phyloP scores from a whole-genome alignment of 2,329 filamentous ascomycete species.

The Periconia macrospinosa region DNA sequence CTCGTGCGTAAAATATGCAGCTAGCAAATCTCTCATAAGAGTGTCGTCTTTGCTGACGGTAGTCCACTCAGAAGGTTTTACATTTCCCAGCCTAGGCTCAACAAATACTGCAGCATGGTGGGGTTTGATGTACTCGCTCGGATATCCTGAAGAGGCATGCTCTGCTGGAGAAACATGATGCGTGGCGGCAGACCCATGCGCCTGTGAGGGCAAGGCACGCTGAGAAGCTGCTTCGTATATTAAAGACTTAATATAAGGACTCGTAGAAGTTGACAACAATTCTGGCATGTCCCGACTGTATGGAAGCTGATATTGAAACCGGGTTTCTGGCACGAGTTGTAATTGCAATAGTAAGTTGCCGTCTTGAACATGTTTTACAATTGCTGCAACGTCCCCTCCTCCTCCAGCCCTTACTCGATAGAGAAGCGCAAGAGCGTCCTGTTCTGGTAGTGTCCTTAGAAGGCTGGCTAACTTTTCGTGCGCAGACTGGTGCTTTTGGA shows the following conservation, averaged over 20 bases:
- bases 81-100: conserved; percentile 1
- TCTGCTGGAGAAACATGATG: conserved; percentile 1
- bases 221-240: too few species aligned
- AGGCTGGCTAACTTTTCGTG: too few species aligned
- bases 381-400: too few species aligned
- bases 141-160: not conserved
- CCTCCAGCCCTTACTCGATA: too few species aligned
- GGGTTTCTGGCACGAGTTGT: too few species aligned
- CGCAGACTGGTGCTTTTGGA: conserved; percentile 6
- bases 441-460: too few species aligned
- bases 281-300: not conserved
- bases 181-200: too few species aligned
- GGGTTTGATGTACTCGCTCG: not conserved
- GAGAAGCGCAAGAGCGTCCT: too few species aligned
- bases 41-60: conserved; percentile 4
- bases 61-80: conserved; percentile 10
- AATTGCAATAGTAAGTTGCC: too few species aligned
- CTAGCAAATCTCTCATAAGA: conserved; percentile 7
- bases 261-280: not conserved
- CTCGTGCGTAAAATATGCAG: conserved; percentile 10
- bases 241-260: too few species aligned
- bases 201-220: too few species aligned
- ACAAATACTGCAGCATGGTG: conserved; percentile 3
- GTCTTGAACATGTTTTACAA: conserved; percentile 14
- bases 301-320: not conserved